Evolutionary conservation across 768 basidiomycete genomes (phyloP), one percentile per base, ranked within the genome.

Genomic region (Collybiopsis confluens): DNA sequence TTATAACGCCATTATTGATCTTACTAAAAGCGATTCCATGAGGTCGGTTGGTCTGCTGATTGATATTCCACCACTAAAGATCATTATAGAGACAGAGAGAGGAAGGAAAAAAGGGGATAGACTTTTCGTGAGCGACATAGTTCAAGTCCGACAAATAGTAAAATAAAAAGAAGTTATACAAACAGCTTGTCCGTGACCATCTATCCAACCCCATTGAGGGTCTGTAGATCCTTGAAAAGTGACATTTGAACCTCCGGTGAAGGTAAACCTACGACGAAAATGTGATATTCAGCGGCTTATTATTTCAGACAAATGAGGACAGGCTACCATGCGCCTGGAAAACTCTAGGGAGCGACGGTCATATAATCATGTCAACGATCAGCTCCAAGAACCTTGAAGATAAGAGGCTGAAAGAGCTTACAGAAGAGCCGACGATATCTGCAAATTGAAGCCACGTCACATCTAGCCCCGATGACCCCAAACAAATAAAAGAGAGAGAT

Each of bases 181-280:
- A 53, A 77, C 78, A 28, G 71, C 71, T 66, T 83, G 80, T 1
- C 83, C 83, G 47, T 85, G 77, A 1, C 70, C 79, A 58, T 84
- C 77, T 0, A 86, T 74, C 82, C 82, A 85, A n/a, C 83, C 83
- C 79, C 80, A 81, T 2, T 79, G 55, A 0, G 80, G 76, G 56
- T 85, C 77, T 10, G 62, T 66, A 20, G 78, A 76, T 0, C 85
- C 81, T 24, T 79, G 69, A 6, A 86, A 62, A 9, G 81, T 84
- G 41, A 85, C 79, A 52, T 84, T 84, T 37, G 62, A 75, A 3
- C 84, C 81, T 11, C 78, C 80, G 2, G 65, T 67, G 56, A 84
- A 82, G 1, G 75, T 60, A 42, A 86, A 73, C 83, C 82, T 81
- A 23, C 13, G 47, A 11, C 18, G 35, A 24, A 40, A 54, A 52